A percentile compares a stretch with the other conserved stretches of the same genome.
phyloP scores from a whole-genome alignment of 768 basidiomycete genomes.

The Ramaria rubella region DNA sequence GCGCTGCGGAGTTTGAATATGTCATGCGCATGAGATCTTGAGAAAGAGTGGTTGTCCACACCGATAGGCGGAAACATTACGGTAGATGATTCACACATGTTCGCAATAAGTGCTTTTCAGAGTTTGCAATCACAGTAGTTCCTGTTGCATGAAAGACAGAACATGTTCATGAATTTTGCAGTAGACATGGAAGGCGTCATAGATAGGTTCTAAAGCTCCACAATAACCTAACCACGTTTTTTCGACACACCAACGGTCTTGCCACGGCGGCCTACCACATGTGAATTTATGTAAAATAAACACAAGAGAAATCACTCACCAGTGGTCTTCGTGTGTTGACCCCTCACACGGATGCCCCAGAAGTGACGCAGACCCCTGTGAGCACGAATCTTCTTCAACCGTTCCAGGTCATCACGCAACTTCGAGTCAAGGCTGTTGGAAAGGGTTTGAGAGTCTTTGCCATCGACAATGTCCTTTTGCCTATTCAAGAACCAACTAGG shows the following conservation, averaged over 20 bases:
- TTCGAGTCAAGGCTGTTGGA: conserved; percentile 98
- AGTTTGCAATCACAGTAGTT: too few species aligned
- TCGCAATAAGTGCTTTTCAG: too few species aligned
- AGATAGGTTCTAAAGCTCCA: not conserved
- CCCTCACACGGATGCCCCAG: conserved; percentile 93
- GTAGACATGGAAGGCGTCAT: not conserved
- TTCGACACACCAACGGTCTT: conserved; percentile 97
- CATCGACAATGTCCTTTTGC: conserved; percentile 96
- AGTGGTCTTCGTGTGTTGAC: conserved; percentile 99
- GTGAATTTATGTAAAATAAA: conserved; percentile 8
- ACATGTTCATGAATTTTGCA: not conserved
- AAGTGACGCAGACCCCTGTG: conserved; percentile 90
- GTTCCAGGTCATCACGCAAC: conserved; percentile 95
- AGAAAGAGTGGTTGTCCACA: too few species aligned
- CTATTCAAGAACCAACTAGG: conserved; percentile 99
- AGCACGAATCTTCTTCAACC: conserved; percentile 97
- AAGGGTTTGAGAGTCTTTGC: conserved; percentile 92
- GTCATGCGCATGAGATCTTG: too few species aligned
- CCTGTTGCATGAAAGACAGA: not conserved
- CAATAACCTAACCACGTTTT: conserved; percentile 54
- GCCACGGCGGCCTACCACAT: conserved; percentile 71
- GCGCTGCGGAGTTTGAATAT: too few species aligned
- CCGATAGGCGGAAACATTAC: too few species aligned
- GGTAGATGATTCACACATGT: too few species aligned
- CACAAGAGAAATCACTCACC: conserved; percentile 41